A percentile compares a stretch with the other conserved stretches of the same genome.
phyloP scores from a whole-genome alignment of 306 rosid species.

The Medicago arabica region DNA sequence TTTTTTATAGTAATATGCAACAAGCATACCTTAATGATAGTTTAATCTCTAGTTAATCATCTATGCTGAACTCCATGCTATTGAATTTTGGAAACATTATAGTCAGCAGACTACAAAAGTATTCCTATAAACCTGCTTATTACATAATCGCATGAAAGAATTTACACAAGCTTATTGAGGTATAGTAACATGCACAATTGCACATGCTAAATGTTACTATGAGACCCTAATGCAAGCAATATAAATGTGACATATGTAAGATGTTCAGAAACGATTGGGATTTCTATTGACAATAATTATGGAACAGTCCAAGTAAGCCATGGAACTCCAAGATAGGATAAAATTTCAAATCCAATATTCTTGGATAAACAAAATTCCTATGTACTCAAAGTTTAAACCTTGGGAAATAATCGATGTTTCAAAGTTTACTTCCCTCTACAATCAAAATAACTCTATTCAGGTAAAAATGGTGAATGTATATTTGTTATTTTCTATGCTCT shows the following conservation, averaged over 20 bases:
- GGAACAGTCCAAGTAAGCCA: constrained; percentile 44
- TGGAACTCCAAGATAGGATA: constrained; percentile 44
- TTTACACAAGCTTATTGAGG: constrained; percentile 23
- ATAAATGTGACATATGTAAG: constrained; percentile 21
- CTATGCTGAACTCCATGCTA: constrained; percentile 3
- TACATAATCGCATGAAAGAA: constrained; percentile 29
- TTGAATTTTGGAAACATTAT: neutral
- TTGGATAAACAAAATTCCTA: constrained; percentile 42
- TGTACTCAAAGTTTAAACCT: constrained; percentile 44
- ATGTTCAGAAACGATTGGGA: constrained; percentile 32
- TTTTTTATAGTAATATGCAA: neutral
- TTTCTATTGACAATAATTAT: constrained; percentile 48
- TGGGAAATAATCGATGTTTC: constrained; percentile 49
- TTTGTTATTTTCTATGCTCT: constrained; percentile 47
- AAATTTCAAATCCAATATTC: constrained; percentile 44
- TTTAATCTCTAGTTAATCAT: neutral
- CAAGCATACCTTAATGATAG: neutral
- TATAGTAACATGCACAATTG: constrained; percentile 24
- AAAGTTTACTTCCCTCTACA: constrained; percentile 49
- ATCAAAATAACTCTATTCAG: constrained; percentile 41
- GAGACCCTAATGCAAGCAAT: constrained; percentile 19
- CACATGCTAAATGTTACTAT: constrained; percentile 4
- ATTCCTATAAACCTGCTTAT: constrained; percentile 7
- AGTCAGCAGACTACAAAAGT: constrained; percentile 13
- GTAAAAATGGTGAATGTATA: constrained; percentile 46